Evolutionary conservation across 176 grass and related monocot species (phyloP).

Genomic region (Hordeum marinum): DNA sequence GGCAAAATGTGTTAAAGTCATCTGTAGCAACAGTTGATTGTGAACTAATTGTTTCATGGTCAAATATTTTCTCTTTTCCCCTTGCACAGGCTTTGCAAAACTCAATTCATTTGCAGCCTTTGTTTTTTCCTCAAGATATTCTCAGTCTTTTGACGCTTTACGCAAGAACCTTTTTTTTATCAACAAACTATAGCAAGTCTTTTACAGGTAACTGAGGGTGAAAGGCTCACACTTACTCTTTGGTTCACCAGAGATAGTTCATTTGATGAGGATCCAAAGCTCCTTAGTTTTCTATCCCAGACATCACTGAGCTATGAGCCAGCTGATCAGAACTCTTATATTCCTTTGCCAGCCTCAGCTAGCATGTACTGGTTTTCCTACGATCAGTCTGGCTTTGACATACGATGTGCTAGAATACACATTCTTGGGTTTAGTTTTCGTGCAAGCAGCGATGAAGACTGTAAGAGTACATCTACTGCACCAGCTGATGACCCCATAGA

Average conservation of each 20-base stretch:
- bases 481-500: slow-evolving; percentile 41
- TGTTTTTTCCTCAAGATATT: slow-evolving; percentile 17
- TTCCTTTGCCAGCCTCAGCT: slow-evolving; percentile 73
- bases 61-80: background rate
- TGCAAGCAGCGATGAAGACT: background rate
- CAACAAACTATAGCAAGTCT: slow-evolving; percentile 16
- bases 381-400: slow-evolving; percentile 70
- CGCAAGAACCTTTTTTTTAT: background rate
- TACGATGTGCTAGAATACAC: slow-evolving; percentile 57
- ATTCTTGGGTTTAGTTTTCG: slow-evolving; percentile 54
- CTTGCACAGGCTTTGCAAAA: background rate
- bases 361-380: slow-evolving; percentile 84
- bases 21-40: background rate
- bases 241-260: slow-evolving; percentile 78
- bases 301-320: slow-evolving; percentile 24
- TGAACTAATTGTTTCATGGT: background rate
- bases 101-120: background rate
- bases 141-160: background rate
- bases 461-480: background rate
- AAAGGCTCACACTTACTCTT: slow-evolving; percentile 88
- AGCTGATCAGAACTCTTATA: slow-evolving; percentile 34
- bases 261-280: slow-evolving; percentile 87
- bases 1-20: background rate
- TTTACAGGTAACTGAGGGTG: slow-evolving; percentile 79
- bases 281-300: slow-evolving; percentile 71